Base-by-base conservation (phyloP, 441 rosid genomes). In the Eruca vesicaria region DNA sequence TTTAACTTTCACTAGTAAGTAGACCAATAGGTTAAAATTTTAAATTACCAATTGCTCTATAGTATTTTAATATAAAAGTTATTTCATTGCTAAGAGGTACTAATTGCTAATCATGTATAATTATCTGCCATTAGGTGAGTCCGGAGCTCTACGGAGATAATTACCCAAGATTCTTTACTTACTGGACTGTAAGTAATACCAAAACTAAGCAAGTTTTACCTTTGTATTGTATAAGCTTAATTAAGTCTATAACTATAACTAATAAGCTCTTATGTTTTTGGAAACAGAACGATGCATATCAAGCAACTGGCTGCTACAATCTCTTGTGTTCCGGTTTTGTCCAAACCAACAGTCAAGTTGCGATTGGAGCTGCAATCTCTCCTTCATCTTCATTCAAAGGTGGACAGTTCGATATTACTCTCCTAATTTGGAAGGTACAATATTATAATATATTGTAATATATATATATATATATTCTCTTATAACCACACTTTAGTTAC, bases 271-370 rank as follows among this genome's bases (percentile, higher is more conserved):
- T 41, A 60, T 59, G 26, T 19, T 68, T 41, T 55, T 58, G 66
- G 59, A 19, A 21, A 68, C 91, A 95, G 99, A 83, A 82, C 0
- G 99, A 96, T 77, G 96, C 99, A 21, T 96, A 96, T 73, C 99
- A 93, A 80, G 93, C 98, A 33, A 96, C 99, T 0, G 99, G 99
- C 14, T 96, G 99, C 82, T 96, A 96, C 78, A 96, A 96, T 85
- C 81, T 96, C 74, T 81, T 93, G n/a, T 96, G 99, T 77, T 91
- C 99, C 3, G 99, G 99, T 23, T 96, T 96, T 80, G 90, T 96
- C 31, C 99, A 96, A 78, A 96, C 98, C 32, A 91, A 90, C 66
- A 96, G 76, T 78, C 81, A 82, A 74, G 83, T 96, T 64, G 97
- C 98, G 2, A 90, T 96, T 26, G 99, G 99, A 67, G 99, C 99